Evolutionary conservation across 2,329 filamentous ascomycete species (phyloP).

Genomic region (Chrysosporium queenslandicum): DNA sequence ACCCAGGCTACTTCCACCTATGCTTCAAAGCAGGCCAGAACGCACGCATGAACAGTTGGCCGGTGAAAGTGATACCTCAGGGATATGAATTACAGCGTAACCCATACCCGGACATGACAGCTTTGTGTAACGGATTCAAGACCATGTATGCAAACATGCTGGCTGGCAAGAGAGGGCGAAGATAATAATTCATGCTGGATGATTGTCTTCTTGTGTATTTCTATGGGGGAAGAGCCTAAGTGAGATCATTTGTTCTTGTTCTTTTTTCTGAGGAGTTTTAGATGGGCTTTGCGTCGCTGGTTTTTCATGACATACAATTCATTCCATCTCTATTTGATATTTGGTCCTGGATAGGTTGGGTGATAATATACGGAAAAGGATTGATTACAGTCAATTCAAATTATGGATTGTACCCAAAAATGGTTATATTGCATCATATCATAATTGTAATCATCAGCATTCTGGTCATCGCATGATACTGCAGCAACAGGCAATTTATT

Average conservation of each 20-base stretch:
- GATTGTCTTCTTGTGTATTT: conserved; percentile 4
- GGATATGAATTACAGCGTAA: conserved; percentile 85
- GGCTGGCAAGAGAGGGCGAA: conserved; percentile 17
- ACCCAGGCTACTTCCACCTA: conserved; percentile 88
- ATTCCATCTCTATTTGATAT: not conserved
- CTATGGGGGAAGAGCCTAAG: not conserved
- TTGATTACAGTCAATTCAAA: not conserved
- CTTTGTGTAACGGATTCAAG: conserved; percentile 96
- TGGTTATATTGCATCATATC: not conserved
- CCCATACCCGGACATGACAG: conserved; percentile 87
- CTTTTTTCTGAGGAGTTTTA: not conserved
- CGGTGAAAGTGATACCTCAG: conserved; percentile 82
- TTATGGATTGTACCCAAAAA: not conserved
- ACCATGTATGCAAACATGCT: conserved; percentile 62
- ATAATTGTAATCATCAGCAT: not conserved
- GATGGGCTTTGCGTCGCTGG: not conserved
- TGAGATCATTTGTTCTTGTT: not conserved
- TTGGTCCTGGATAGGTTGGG: not conserved
- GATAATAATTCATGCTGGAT: conserved; percentile 3
- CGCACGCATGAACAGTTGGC: conserved; percentile 65
- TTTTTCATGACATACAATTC: not conserved
- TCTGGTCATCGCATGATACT: not conserved
- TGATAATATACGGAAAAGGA: not conserved
- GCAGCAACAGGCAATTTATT: not conserved
- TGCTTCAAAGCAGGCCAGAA: conserved; percentile 86